These are phyloP conservation scores for Russula vinacea DNA, from an alignment of 768 basidiomycete species.

Conservation along the genomic window DNA sequence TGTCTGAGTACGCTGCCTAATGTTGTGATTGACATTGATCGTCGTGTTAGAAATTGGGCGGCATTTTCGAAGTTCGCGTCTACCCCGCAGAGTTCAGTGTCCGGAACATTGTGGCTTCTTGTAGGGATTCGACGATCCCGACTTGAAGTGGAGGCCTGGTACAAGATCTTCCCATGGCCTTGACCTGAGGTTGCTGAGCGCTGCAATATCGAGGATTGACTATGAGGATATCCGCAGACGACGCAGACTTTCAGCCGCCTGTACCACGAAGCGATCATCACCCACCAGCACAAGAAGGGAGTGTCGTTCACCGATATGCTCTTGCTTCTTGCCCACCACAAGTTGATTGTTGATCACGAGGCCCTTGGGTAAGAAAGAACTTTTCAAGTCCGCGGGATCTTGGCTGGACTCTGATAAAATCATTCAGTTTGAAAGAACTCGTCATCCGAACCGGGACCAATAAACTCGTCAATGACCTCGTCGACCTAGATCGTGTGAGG, in stretches of 20 bases:
- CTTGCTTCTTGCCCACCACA: slow-evolving; percentile 82
- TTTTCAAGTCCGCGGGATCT: neutral
- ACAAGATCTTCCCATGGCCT: slow-evolving; percentile 48
- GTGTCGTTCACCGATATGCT: slow-evolving; percentile 93
- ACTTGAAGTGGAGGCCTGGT: slow-evolving; percentile 35
- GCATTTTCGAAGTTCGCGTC: slow-evolving; percentile 84
- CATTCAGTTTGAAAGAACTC: slow-evolving; percentile 74
- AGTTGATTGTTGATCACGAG: slow-evolving; percentile 83
- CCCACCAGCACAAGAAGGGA: slow-evolving; percentile 67
- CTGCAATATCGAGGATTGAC: slow-evolving; percentile 62
- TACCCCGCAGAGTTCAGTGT: slow-evolving; percentile 72
- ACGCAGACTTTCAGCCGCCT: slow-evolving; percentile 69
- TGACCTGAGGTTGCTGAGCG: slow-evolving; percentile 61
- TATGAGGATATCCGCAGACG: slow-evolving; percentile 58
- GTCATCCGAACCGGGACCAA: slow-evolving; percentile 72
- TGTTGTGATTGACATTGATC: neutral
- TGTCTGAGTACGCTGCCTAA: neutral
- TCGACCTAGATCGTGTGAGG: slow-evolving; percentile 80
- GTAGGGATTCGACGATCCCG: slow-evolving; percentile 41
- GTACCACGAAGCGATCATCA: slow-evolving; percentile 82
- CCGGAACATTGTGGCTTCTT: slow-evolving; percentile 53
- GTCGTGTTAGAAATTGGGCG: slow-evolving; percentile 62
- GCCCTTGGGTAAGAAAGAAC: slow-evolving; percentile 63
- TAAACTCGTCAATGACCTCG: slow-evolving; percentile 75
- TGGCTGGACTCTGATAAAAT: neutral